Base-by-base conservation (phyloP, 2,329 filamentous ascomycete genomes). In the Hawksworthiomyces lignivorus region DNA sequence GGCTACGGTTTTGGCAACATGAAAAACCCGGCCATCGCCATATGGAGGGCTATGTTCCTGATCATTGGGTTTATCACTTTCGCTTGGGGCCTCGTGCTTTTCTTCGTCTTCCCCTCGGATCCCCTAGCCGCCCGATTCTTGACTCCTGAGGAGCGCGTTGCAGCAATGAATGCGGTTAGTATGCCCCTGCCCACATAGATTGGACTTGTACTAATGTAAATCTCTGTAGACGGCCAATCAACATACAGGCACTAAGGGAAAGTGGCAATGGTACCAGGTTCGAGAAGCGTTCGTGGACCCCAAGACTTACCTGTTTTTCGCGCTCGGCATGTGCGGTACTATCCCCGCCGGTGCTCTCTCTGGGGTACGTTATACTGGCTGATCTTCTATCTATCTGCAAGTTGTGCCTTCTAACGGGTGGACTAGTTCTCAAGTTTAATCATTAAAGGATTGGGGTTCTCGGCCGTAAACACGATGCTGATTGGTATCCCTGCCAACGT, bases 401-500 rank as follows among this genome's bases (percentile, higher is more conserved):
- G n/a, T n/a, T n/a, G n/a, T n/a, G 4, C 28, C 21, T 44, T 26
- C 28, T 26, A 10, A 12, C n/a, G 54, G 3, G 41, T 59, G 2
- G 48, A 48, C 39, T 53, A 3, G 43, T 55, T 80, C 39, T 75
- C 75, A 12, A 40, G 31, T 10, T 33, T 43, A 14, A 77, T 80
- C 44, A 67, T 80, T 31, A 60, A 74, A 27, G 68, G 68, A 0
- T 79, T 80, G 30, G 75, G 75, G 3, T 80, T 73, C 47, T 62
- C 66, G 36, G 61, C 65, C 12, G 75, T 79, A 44, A 62, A 66
- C 3, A 75, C 76, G 0, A 77, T 79, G 14, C 60, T 78, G 0
- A 74, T 79, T 57, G 77, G 78, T 47, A 77, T 78, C 45, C 75
- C 73, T 0, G 79, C 78, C 35, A 76, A 76, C 3, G 67, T 67